These are phyloP conservation scores for Krasilnikovozyma curviuscula DNA, from an alignment of 768 basidiomycete species.

Conservation along the genomic window DNA sequence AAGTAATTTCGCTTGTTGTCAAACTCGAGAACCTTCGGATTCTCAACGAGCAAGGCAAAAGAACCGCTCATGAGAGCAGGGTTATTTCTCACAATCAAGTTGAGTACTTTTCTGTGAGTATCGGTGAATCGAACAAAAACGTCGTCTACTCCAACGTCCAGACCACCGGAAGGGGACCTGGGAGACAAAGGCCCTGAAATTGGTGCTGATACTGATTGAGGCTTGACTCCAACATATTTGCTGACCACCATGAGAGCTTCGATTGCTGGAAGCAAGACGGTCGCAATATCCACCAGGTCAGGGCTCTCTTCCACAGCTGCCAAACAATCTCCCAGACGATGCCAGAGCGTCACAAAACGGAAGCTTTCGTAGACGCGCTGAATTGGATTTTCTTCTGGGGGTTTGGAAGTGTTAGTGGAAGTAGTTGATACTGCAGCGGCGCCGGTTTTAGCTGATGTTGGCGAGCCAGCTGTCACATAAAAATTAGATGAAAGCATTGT, in stretches of 20 bases:
- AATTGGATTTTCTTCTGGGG: constrained; percentile 39
- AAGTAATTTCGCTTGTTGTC: constrained; percentile 97
- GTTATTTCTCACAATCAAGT: constrained; percentile 95
- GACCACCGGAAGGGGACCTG: constrained; percentile 20
- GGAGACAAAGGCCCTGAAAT: constrained; percentile 29
- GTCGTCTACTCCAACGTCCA: constrained; percentile 44
- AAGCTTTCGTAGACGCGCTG: constrained; percentile 78
- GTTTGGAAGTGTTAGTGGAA: neutral
- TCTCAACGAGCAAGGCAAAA: constrained; percentile 87
- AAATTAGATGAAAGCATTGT: too few relatives aligned
- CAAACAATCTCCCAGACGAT: constrained; percentile 71
- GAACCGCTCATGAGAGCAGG: constrained; percentile 95
- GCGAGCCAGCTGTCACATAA: too few relatives aligned
- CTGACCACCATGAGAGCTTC: constrained; percentile 97
- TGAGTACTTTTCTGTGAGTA: constrained; percentile 76
- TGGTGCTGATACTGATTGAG: neutral
- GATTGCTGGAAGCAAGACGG: constrained; percentile 79
- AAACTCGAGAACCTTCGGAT: constrained; percentile 90
- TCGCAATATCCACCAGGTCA: constrained; percentile 70
- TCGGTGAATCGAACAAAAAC: constrained; percentile 87
- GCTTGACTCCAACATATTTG: constrained; percentile 67
- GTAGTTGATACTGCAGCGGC: neutral
- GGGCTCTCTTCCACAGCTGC: constrained; percentile 58
- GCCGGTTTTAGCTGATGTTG: constrained; percentile 5
- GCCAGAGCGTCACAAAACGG: constrained; percentile 75